A percentile compares a stretch with the other conserved stretches of the same genome.
phyloP scores from a whole-genome alignment of 108 stramenopile genomes.

The Nitzschia palea region DNA sequence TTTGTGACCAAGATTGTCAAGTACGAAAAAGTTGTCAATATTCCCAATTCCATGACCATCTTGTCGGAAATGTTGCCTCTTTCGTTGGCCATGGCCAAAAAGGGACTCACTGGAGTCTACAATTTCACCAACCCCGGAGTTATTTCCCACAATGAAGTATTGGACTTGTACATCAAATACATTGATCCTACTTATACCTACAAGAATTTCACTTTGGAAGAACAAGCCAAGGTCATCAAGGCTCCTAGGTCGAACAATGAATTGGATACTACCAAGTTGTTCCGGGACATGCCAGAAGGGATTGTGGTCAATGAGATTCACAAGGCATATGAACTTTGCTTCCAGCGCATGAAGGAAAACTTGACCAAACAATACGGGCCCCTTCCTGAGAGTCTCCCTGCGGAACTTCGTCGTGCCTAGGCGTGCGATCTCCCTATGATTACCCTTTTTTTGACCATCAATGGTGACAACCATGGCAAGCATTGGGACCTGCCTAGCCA shows the following conservation, averaged over 20 bases:
- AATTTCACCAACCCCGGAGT: slow-evolving; percentile 99
- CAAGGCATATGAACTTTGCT: slow-evolving; percentile 87
- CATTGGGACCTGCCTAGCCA: no score
- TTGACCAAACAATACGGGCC: slow-evolving; percentile 76
- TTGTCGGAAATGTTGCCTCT: slow-evolving; percentile 97
- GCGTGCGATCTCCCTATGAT: background rate
- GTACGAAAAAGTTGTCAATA: slow-evolving; percentile 95
- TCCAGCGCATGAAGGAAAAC: slow-evolving; percentile 95
- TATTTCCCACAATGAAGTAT: slow-evolving; percentile 98
- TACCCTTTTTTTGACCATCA: no score
- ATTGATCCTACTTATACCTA: slow-evolving; percentile 97
- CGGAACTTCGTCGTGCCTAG: slow-evolving; percentile 30
- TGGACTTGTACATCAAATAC: slow-evolving; percentile 97
- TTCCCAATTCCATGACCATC: slow-evolving; percentile 99
- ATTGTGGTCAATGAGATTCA: slow-evolving; percentile 90
- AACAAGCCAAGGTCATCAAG: slow-evolving; percentile 93
- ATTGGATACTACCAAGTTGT: slow-evolving; percentile 95
- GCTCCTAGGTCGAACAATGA: slow-evolving; percentile 98
- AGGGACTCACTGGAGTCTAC: slow-evolving; percentile 92
- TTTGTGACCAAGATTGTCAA: slow-evolving; percentile 99
- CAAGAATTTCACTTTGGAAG: slow-evolving; percentile 94
- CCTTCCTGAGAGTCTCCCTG: slow-evolving; percentile 71
- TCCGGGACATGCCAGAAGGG: slow-evolving; percentile 89
- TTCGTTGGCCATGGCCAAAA: slow-evolving; percentile 88
- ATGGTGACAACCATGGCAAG: background rate